These are phyloP conservation scores for Globisporangium megalacanthum DNA, from an alignment of 352 stramenopile species.

Conservation along the genomic window DNA sequence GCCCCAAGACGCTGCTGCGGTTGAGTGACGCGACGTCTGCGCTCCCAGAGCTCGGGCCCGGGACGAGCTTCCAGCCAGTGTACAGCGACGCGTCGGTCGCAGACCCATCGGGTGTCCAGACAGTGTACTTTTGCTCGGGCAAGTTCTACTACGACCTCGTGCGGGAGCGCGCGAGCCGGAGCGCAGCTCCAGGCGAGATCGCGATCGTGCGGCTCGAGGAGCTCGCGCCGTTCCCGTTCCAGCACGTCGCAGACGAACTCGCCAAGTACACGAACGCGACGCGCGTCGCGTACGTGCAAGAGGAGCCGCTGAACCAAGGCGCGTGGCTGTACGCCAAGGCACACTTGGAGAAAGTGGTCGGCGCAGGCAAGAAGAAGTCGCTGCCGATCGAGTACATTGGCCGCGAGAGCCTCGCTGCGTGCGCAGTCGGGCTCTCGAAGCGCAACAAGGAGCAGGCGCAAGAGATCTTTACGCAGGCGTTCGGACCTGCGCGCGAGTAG, in stretches of 20 bases:
- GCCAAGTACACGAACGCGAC: slow-evolving; percentile 56
- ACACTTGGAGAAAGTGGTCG: slow-evolving; percentile 69
- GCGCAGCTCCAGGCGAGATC: slow-evolving; percentile 38
- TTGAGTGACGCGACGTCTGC: slow-evolving; percentile 59
- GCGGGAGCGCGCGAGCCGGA: slow-evolving; percentile 46
- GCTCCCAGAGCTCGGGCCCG: slow-evolving; percentile 53
- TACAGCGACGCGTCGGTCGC: slow-evolving; percentile 48
- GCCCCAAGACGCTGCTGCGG: slow-evolving; percentile 71
- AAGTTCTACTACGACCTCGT: slow-evolving; percentile 87
- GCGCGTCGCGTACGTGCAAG: slow-evolving; percentile 74
- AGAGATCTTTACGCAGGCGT: slow-evolving; percentile 60
- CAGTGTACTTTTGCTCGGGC: slow-evolving; percentile 73
- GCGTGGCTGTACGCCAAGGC: slow-evolving; percentile 65
- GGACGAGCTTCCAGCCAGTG: slow-evolving; percentile 62
- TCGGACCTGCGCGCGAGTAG: slow-evolving; percentile 23
- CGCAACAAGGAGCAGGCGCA: slow-evolving; percentile 56
- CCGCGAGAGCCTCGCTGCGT: slow-evolving; percentile 63
- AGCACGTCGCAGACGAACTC: slow-evolving; percentile 52
- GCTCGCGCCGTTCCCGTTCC: slow-evolving; percentile 80
- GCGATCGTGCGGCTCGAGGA: slow-evolving; percentile 78
- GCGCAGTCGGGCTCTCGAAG: slow-evolving; percentile 69
- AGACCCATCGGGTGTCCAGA: slow-evolving; percentile 47
- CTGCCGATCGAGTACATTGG: slow-evolving; percentile 63
- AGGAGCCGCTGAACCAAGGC: slow-evolving; percentile 80
- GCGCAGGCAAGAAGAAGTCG: slow-evolving; percentile 25